Conservation (phyloP, 371 early-diverging fungal species). For the Zopfochytrium polystomum region DNA sequence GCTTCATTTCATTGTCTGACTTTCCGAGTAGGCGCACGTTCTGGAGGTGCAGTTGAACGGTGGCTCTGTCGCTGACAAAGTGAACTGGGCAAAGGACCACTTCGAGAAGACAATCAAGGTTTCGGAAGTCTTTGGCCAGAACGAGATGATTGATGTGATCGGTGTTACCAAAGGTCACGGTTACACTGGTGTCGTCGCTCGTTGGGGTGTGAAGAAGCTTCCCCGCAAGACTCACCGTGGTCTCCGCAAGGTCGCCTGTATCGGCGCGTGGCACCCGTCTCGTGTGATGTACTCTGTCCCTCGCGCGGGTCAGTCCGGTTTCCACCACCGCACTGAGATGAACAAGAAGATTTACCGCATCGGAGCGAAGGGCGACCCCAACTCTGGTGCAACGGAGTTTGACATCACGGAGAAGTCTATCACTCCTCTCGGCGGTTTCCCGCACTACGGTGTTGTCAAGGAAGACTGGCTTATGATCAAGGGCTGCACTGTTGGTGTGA, state of each 20-base stretch:
- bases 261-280: conserved; percentile 99
- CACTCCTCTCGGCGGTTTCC: conserved; percentile 99
- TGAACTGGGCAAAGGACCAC: conserved; percentile 94
- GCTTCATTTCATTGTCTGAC: no score
- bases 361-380: conserved; percentile 82
- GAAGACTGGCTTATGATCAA: conserved; percentile 99
- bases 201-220: conserved; percentile 99
- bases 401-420: conserved; percentile 97
- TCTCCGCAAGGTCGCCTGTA: conserved; percentile 99
- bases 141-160: conserved; percentile 99
- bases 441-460: conserved; percentile 98
- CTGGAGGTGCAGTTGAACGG: conserved; percentile 99
- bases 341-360: conserved; percentile 99
- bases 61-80: conserved; percentile 96
- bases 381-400: conserved; percentile 91
- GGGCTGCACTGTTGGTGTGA: conserved; percentile 97
- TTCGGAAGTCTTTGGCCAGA: conserved; percentile 88
- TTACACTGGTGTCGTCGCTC: conserved; percentile 98
- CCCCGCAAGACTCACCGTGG: conserved; percentile 99
- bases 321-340: conserved; percentile 99
- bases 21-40: conserved; percentile 92
- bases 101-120: conserved; percentile 97
- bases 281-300: conserved; percentile 99
- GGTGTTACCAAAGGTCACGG: conserved; percentile 99
- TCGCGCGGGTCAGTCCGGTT: conserved; percentile 99